These are phyloP conservation scores for Lentithecium fluviatile DNA, from an alignment of 495 filamentous ascomycete genomes.

Conservation along the genomic window DNA sequence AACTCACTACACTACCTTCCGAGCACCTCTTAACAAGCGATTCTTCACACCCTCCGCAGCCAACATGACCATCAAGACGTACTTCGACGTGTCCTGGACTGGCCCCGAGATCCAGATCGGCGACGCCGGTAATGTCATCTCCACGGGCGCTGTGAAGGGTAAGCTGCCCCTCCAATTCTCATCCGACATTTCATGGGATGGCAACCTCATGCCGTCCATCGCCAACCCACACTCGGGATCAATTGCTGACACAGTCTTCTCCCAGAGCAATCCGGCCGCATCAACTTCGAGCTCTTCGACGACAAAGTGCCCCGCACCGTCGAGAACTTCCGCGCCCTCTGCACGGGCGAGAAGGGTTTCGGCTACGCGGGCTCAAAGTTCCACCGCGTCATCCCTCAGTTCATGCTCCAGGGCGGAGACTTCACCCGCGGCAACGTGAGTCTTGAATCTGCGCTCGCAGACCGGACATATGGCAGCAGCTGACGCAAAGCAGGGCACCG, in stretches of 20 bases:
- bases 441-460: conserved; percentile 8
- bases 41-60: conserved; percentile 63
- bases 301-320: conserved; percentile 84
- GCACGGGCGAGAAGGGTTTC: conserved; percentile 87
- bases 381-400: conserved; percentile 51
- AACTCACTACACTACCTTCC: conserved; percentile 47
- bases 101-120: conserved; percentile 59
- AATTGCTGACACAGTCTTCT: conserved; percentile 34
- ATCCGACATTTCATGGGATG: no score
- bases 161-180: conserved; percentile 46
- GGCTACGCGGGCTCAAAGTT: conserved; percentile 50
- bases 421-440: conserved; percentile 53
- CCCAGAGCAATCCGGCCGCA: conserved; percentile 71
- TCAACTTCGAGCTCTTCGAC: conserved; percentile 90
- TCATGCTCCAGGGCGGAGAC: conserved; percentile 56
- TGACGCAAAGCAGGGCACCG: conserved; percentile 60
- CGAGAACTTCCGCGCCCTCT: conserved; percentile 92
- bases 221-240: background rate
- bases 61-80: conserved; percentile 66
- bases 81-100: conserved; percentile 67
- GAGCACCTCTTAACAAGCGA: conserved; percentile 47
- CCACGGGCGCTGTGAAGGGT: conserved; percentile 54
- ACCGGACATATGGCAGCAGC: background rate
- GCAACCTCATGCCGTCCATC: no score
- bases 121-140: conserved; percentile 53